A percentile compares a stretch with the other conserved stretches of the same genome.
These are phyloP conservation scores for Primulina eburnea DNA, from an alignment of 257 asterid species.

Conservation along the genomic window DNA sequence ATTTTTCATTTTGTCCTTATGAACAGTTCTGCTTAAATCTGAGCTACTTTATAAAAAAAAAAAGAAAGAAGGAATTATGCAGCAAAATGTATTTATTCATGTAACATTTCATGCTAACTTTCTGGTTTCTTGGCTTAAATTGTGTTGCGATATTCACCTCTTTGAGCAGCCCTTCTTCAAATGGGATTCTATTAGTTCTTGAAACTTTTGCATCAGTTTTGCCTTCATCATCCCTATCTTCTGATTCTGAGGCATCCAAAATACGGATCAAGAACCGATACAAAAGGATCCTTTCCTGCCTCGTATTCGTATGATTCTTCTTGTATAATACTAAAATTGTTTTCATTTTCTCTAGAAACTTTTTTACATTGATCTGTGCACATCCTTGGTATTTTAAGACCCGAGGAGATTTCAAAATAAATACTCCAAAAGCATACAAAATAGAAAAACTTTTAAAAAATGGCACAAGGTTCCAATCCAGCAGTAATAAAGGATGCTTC, in stretches of 20 bases:
- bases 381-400: neutral
- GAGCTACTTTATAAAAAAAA: too few species aligned
- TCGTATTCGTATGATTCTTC: conserved; percentile 22
- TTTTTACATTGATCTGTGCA: too few species aligned
- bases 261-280: too few species aligned
- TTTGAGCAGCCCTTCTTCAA: neutral
- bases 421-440: neutral
- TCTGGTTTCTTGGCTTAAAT: neutral
- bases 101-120: neutral
- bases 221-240: neutral
- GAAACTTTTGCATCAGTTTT: neutral
- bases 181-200: neutral
- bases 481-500: conserved; percentile 32
- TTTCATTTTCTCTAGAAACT: conserved; percentile 22
- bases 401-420: neutral
- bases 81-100: neutral
- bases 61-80: neutral
- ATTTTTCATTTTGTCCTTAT: neutral
- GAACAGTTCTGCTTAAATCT: neutral
- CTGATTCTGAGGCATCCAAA: neutral
- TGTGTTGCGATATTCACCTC: neutral
- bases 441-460: neutral
- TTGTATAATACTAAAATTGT: neutral
- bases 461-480: conserved; percentile 30
- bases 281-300: neutral